A percentile compares a stretch with the other conserved stretches of the same genome.
phyloP scores from a whole-genome alignment of 2,329 filamentous ascomycete species.

The Hypoxylon sp. region DNA sequence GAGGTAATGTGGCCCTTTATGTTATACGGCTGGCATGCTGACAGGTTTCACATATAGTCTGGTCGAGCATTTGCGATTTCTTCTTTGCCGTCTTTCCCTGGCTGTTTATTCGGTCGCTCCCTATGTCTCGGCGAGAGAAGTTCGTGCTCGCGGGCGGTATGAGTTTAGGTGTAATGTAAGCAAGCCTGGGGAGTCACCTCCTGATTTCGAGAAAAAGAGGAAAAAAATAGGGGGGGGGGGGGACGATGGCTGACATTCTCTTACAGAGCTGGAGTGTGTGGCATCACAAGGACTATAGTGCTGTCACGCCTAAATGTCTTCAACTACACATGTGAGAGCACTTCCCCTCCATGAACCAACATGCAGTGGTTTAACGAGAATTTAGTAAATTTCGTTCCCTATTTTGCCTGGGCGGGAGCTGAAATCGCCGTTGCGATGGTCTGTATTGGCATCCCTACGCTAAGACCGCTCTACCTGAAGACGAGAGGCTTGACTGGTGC shows the following conservation, averaged over 20 bases:
- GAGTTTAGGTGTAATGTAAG: conserved; percentile 44
- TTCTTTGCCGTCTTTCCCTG: conserved; percentile 42
- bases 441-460: conserved; percentile 41
- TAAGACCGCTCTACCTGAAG: conserved; percentile 42
- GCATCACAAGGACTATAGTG: conserved; percentile 44
- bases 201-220: background rate
- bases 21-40: conserved; percentile 26
- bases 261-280: conserved; percentile 47
- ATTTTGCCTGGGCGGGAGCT: conserved; percentile 44
- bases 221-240: background rate
- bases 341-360: background rate
- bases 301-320: conserved; percentile 39
- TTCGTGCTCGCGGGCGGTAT: conserved; percentile 42
- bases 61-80: conserved; percentile 48
- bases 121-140: conserved; percentile 42
- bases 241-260: conserved; percentile 13
- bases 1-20: conserved; percentile 36
- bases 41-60: conserved; percentile 42
- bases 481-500: conserved; percentile 35
- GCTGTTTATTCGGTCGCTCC: conserved; percentile 41
- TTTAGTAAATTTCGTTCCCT: conserved; percentile 43
- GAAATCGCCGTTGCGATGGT: conserved; percentile 44
- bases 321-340: conserved; percentile 41
- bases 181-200: background rate
- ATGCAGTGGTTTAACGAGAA: background rate